Conservation (phyloP, 108 stramenopile genomes). For the Cyclotella kingstonii region DNA sequence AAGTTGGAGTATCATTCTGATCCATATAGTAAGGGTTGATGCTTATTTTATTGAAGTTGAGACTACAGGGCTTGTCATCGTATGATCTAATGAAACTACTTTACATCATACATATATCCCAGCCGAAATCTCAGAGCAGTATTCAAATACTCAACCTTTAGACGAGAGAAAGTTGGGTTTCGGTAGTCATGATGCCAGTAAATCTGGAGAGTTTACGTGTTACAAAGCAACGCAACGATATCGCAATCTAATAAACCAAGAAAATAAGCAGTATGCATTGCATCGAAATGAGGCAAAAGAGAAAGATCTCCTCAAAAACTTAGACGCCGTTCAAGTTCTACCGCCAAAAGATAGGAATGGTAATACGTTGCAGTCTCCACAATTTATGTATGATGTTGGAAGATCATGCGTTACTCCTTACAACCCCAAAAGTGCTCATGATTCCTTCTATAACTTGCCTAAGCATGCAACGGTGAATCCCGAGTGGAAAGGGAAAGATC, state of each 20-base stretch:
- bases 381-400: slow-evolving; percentile 60
- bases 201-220: slow-evolving; percentile 56
- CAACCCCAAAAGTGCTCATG: slow-evolving; percentile 32
- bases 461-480: slow-evolving; percentile 43
- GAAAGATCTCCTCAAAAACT: slow-evolving; percentile 23
- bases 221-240: slow-evolving; percentile 56
- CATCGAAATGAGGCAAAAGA: slow-evolving; percentile 22
- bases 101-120: too few species aligned
- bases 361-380: slow-evolving; percentile 29
- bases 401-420: slow-evolving; percentile 27
- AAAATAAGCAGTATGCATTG: slow-evolving; percentile 38
- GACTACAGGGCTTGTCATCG: too few species aligned
- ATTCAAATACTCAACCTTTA: slow-evolving; percentile 56
- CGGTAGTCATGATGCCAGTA: slow-evolving; percentile 55
- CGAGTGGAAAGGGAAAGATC: slow-evolving; percentile 33
- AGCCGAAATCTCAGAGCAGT: slow-evolving; percentile 17
- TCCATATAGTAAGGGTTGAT: slow-evolving; percentile 50
- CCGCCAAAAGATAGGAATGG: slow-evolving; percentile 41
- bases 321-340: slow-evolving; percentile 8
- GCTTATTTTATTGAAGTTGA: too few species aligned
- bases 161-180: slow-evolving; percentile 57
- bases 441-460: slow-evolving; percentile 49
- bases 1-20: slow-evolving; percentile 57
- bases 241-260: slow-evolving; percentile 41
- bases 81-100: too few species aligned